These are phyloP conservation scores for Stachybotrys chlorohalonatus DNA, from an alignment of 2,329 filamentous ascomycete species.

Conservation along the genomic window DNA sequence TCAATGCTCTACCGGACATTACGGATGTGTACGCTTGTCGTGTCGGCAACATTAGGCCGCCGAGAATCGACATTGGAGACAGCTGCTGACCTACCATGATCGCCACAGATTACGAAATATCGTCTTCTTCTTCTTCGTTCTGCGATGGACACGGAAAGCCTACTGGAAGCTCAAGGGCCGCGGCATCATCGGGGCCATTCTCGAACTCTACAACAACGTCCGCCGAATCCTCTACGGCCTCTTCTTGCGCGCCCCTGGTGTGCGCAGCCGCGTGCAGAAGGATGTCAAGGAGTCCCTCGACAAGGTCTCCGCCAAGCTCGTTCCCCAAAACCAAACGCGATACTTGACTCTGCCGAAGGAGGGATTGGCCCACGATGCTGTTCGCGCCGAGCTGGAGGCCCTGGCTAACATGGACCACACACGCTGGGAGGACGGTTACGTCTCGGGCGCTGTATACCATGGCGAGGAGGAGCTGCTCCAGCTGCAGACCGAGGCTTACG, in stretches of 20 bases:
- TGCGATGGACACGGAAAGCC: conserved; percentile 71
- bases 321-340: conserved; percentile 62
- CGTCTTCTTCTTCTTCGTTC: conserved; percentile 78
- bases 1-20: too few relatives aligned
- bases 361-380: conserved; percentile 70
- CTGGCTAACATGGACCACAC: conserved; percentile 86
- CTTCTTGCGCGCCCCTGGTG: conserved; percentile 79
- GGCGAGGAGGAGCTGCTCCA: conserved; percentile 74
- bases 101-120: conserved; percentile 62
- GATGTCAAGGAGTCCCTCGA: conserved; percentile 72
- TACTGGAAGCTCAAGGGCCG: conserved; percentile 84
- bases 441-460: conserved; percentile 94
- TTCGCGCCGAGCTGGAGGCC: conserved; percentile 70
- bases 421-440: conserved; percentile 90
- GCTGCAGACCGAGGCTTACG: conserved; percentile 87
- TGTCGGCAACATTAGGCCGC: too few relatives aligned
- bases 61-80: neutral
- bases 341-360: conserved; percentile 73
- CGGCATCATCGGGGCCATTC: conserved; percentile 69
- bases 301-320: conserved; percentile 77
- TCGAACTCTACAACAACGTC: conserved; percentile 62
- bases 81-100: neutral
- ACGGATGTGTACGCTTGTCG: too few relatives aligned
- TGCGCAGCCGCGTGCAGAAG: conserved; percentile 75
- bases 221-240: conserved; percentile 72